Conservation (phyloP, 768 basidiomycete genomes). For the Dentipellis sp. region DNA sequence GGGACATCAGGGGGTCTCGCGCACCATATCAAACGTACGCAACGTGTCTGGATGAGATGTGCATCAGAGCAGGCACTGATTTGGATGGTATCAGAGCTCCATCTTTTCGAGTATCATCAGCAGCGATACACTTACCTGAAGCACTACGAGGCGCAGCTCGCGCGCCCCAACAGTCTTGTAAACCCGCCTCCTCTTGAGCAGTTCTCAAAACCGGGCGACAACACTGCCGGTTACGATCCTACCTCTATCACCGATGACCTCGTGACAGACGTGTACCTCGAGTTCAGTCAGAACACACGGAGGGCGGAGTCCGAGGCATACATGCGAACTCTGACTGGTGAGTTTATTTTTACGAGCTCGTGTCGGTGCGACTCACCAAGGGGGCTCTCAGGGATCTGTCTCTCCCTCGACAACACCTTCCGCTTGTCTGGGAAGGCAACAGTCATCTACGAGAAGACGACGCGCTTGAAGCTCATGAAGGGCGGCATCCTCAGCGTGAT, state of each 20-base stretch:
- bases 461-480: conserved; percentile 1
- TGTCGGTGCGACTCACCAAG: neutral
- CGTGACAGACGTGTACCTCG: conserved; percentile 15
- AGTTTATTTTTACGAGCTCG: neutral
- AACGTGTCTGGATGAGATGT: too few relatives aligned
- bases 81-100: neutral
- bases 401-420: conserved; percentile 15
- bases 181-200: neutral
- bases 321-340: conserved; percentile 14
- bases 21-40: too few relatives aligned
- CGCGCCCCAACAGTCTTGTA: neutral
- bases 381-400: conserved; percentile 1
- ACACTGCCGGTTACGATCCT: conserved; percentile 5
- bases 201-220: neutral
- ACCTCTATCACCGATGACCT: conserved; percentile 15
- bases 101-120: neutral
- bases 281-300: conserved; percentile 13
- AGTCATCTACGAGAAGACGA: neutral
- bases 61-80: too few relatives aligned
- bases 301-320: conserved; percentile 12
- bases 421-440: conserved; percentile 11
- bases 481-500: conserved; percentile 13
- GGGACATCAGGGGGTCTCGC: too few relatives aligned
- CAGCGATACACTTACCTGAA: neutral
- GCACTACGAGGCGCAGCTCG: neutral